Conservation (phyloP, 2,329 filamentous ascomycete genomes). For the Calonectria pauciramosa region DNA sequence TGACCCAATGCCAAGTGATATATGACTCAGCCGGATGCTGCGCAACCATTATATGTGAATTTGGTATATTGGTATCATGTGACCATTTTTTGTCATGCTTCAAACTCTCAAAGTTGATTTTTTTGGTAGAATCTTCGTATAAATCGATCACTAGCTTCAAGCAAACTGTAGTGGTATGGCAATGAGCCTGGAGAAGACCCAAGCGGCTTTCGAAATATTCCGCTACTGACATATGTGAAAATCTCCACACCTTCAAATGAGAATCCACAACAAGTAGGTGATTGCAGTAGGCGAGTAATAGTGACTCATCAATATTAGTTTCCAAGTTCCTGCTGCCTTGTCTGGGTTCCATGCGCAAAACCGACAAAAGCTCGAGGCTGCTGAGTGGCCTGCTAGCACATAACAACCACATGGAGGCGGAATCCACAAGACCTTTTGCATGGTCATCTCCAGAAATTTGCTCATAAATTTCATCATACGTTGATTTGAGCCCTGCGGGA, state of each 20-base stretch:
- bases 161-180: neutral
- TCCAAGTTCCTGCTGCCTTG: neutral
- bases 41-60: neutral
- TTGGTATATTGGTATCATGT: neutral
- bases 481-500: neutral
- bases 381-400: neutral
- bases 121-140: neutral
- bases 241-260: neutral
- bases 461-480: slow-evolving; percentile 11
- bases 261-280: neutral
- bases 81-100: no score
- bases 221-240: neutral
- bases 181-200: neutral
- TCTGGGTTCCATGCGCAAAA: neutral
- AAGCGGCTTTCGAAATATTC: neutral
- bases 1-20: neutral
- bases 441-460: neutral
- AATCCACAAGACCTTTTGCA: neutral
- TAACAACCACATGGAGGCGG: neutral
- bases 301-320: neutral
- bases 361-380: neutral
- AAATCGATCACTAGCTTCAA: neutral
- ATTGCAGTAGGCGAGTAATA: neutral
- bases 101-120: neutral
- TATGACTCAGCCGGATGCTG: neutral